These are phyloP conservation scores for Pyrenophora teres DNA, from an alignment of 2,329 filamentous ascomycete species.

Conservation along the genomic window DNA sequence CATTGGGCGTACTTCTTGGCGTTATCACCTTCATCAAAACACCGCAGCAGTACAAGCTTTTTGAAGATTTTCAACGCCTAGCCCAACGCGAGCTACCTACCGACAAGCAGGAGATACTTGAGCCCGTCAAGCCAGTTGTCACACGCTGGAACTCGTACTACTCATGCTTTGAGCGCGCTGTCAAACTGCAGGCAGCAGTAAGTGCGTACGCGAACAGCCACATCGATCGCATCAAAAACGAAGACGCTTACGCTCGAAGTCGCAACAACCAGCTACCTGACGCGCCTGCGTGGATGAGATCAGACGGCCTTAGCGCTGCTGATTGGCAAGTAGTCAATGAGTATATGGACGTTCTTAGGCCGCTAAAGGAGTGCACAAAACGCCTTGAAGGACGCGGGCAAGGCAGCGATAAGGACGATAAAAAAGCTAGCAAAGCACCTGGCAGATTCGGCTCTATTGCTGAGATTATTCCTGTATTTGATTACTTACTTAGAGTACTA, in stretches of 20 bases:
- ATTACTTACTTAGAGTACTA: not conserved
- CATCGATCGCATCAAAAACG: not conserved
- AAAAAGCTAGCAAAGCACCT: too few relatives aligned
- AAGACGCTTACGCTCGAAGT: not conserved
- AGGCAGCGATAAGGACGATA: too few relatives aligned
- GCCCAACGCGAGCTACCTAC: not conserved
- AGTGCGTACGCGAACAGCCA: not conserved
- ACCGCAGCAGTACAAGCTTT: conserved; percentile 1
- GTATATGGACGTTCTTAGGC: conserved; percentile 7
- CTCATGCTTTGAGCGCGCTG: conserved; percentile 3
- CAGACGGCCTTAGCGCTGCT: not conserved
- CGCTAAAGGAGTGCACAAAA: conserved; percentile 2
- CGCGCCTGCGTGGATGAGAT: not conserved
- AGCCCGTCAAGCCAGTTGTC: conserved; percentile 1
- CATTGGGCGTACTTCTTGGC: not conserved
- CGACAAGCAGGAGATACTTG: not conserved
- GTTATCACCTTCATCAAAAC: conserved; percentile 7
- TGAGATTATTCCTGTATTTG: conserved; percentile 5
- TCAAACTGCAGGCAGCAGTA: not conserved
- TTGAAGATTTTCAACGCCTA: not conserved
- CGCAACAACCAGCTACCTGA: not conserved
- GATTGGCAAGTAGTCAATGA: conserved; percentile 3
- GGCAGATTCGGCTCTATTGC: not conserved
- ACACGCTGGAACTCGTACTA: not conserved
- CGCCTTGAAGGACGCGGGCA: not conserved